Evolutionary conservation across 2,329 filamentous ascomycete genomes (phyloP).

Genomic region (Fusarium miscanthi): DNA sequence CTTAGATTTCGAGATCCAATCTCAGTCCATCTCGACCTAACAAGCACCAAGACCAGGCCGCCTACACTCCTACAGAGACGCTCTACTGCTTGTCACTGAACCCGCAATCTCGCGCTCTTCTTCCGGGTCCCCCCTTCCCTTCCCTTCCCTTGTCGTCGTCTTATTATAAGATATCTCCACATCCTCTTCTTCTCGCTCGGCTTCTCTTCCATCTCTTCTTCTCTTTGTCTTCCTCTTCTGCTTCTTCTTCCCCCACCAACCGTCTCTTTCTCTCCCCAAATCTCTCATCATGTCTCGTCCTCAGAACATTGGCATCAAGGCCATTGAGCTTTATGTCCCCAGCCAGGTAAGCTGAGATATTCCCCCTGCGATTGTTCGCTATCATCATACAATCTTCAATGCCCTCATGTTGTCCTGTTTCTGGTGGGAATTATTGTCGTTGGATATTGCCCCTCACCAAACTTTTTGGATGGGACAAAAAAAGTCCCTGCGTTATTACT

Average conservation of each 20-base stretch:
- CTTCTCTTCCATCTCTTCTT: slow-evolving; percentile 29
- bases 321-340: slow-evolving; percentile 90
- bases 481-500: slow-evolving; percentile 37
- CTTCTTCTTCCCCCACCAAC: slow-evolving; percentile 16
- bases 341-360: slow-evolving; percentile 73
- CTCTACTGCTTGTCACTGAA: slow-evolving; percentile 16
- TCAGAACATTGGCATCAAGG: slow-evolving; percentile 91
- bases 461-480: slow-evolving; percentile 30
- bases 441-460: slow-evolving; percentile 38
- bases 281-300: slow-evolving; percentile 75
- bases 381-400: slow-evolving; percentile 6
- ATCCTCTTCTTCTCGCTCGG: slow-evolving; percentile 27
- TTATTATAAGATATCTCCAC: slow-evolving; percentile 34
- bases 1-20: slow-evolving; percentile 40
- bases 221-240: slow-evolving; percentile 27
- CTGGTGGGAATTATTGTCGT: slow-evolving; percentile 23
- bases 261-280: slow-evolving; percentile 16
- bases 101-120: slow-evolving; percentile 42
- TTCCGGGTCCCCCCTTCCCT: slow-evolving; percentile 33
- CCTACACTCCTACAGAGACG: background rate
- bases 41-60: background rate
- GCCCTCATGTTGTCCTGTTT: slow-evolving; percentile 15
- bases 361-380: slow-evolving; percentile 14
- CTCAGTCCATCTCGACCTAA: slow-evolving; percentile 31
- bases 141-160: slow-evolving; percentile 17